Evolutionary conservation across 352 stramenopile genomes (phyloP).

Genomic region (Blastocystis sp.): DNA sequence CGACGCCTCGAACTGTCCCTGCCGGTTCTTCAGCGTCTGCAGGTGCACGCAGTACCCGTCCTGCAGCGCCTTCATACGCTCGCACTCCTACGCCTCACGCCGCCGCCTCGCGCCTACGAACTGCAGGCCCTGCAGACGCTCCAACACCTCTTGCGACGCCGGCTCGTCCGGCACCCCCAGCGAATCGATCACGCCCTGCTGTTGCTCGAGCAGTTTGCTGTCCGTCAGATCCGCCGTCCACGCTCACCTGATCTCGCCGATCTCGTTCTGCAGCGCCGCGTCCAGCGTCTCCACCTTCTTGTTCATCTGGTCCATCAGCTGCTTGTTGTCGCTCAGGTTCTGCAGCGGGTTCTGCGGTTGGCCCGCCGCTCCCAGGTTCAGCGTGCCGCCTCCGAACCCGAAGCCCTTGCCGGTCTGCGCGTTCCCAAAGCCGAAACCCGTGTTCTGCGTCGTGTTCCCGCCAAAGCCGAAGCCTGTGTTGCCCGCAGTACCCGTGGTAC

Average conservation of each 20-base stretch:
- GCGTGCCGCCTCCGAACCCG: not conserved
- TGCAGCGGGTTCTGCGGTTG: not conserved
- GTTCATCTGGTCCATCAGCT: constrained; percentile 20
- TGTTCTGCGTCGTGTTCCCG: not conserved
- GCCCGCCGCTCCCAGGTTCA: not conserved
- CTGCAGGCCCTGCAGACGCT: constrained; percentile 6
- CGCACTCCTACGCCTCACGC: constrained; percentile 31
- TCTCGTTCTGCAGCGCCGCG: not conserved
- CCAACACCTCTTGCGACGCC: not conserved
- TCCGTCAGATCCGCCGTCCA: not conserved
- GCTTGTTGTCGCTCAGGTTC: constrained; percentile 50
- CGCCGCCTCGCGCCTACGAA: not conserved
- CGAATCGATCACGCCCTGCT: constrained; percentile 23
- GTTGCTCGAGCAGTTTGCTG: constrained; percentile 29
- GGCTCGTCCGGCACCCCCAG: not conserved
- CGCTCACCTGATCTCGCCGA: not conserved
- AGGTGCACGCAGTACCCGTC: constrained; percentile 12
- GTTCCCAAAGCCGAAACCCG: not conserved
- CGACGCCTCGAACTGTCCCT: constrained; percentile 12
- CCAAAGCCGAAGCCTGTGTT: not conserved
- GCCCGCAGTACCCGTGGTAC: not conserved
- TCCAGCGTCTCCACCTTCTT: constrained; percentile 11
- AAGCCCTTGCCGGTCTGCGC: not conserved
- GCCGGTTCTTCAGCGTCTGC: not conserved
- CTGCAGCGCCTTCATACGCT: constrained; percentile 18